Conservation (phyloP, 257 asterid species). For the Hygrophila difformis region DNA sequence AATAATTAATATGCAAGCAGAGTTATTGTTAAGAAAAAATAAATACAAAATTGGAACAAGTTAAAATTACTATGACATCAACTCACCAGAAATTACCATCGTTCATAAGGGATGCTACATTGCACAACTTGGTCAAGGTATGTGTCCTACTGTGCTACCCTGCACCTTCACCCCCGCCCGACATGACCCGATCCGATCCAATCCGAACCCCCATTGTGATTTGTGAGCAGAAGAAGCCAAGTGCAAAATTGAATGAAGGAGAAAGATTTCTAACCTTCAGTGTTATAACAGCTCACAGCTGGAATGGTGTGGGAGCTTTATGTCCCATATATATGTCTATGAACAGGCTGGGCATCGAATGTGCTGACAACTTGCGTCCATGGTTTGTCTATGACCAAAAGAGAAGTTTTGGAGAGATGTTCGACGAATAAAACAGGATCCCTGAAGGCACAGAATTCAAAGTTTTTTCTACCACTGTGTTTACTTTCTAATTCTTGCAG, state of each 20-base stretch:
- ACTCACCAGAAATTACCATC: conserved; percentile 22
- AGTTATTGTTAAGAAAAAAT: too few species aligned
- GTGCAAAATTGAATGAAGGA: conserved; percentile 28
- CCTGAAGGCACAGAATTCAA: conserved; percentile 49
- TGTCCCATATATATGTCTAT: conserved; percentile 86
- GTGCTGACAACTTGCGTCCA: conserved; percentile 66
- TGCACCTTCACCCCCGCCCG: conserved; percentile 11
- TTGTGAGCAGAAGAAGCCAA: conserved; percentile 14
- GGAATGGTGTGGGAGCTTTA: conserved; percentile 17
- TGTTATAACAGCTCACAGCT: conserved; percentile 15
- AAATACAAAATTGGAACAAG: conserved; percentile 12
- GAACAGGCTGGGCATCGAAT: conserved; percentile 80
- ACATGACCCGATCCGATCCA: background rate
- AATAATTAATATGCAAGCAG: too few species aligned
- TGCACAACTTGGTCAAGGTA: conserved; percentile 47
- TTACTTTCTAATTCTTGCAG: conserved; percentile 39
- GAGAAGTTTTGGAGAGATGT: conserved; percentile 73
- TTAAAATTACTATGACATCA: conserved; percentile 26
- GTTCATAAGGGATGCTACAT: conserved; percentile 48
- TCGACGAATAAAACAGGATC: conserved; percentile 89
- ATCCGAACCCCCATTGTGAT: background rate
- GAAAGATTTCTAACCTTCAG: conserved; percentile 21
- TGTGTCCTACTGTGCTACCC: conserved; percentile 9
- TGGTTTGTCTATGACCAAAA: conserved; percentile 85
- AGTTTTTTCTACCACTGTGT: conserved; percentile 47